Base-by-base conservation (phyloP, 2,329 filamentous ascomycete species). In the Hawksworthiomyces lignivorus region DNA sequence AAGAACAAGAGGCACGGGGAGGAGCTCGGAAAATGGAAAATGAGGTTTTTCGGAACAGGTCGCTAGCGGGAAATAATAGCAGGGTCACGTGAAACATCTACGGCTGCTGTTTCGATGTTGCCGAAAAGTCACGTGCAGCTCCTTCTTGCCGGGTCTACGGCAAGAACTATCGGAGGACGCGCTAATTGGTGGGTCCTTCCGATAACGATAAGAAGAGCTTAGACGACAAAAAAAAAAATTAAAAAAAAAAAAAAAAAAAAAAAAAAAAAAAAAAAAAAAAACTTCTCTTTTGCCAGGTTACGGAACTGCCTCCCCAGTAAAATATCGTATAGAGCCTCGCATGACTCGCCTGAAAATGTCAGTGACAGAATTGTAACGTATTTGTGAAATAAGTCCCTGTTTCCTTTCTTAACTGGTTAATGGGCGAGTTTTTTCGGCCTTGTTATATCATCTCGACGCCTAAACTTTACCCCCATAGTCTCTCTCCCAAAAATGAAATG, bases 21-120 rank as follows among this genome's bases (percentile, higher is more conserved):
- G 43, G 43, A 49, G 47, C 47, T 48, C 43, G 47, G 46, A 41
- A 49, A 43, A 48, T 35, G 39, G 39, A 48, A 49, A 51, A 46
- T 56, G 68, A 69, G 63, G 68, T 69, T 72, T 73, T 73, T 48
- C 48, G 48, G 49, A 50, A 51, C 40, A 41, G 43, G 36, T 45
- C 39, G 41, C 43, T 47, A 43, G 43, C 41, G 43, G 45, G 29
- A 47, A 46, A 31, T 41, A 39, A 26, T 10, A 22, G 28, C 27
- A 31, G 8, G 9, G 44, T 47, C 44, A 47, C 41, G 44, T 44
- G 39, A n/a, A n/a, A n/a, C n/a, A n/a, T n/a, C n/a, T n/a, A n/a
- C n/a, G n/a, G n/a, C n/a, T n/a, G n/a, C n/a, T n/a, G 1, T 22
- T 44, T 19, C 4, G 22, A 20, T 43, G 20, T 29, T 31, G 39